phyloP scores from a whole-genome alignment of 148 eudicot genomes.

The Cornus florida region DNA sequence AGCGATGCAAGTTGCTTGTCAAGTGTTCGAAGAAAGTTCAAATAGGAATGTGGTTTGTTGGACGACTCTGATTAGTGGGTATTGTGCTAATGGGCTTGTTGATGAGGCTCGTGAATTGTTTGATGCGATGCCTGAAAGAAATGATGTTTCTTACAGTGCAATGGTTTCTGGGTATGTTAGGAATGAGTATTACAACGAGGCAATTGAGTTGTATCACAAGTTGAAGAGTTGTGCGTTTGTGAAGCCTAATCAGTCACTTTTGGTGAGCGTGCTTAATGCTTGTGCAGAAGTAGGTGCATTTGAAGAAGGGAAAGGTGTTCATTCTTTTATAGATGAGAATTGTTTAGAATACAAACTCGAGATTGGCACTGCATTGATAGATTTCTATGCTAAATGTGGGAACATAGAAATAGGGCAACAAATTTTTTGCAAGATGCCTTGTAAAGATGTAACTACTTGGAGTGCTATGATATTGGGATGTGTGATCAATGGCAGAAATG shows the following conservation, averaged over 20 bases:
- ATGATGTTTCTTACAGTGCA: constrained; percentile 34
- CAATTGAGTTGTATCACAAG: constrained; percentile 23
- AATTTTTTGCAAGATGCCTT: constrained; percentile 19
- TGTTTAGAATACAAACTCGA: constrained; percentile 22
- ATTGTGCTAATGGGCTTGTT: constrained; percentile 25
- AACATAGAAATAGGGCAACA: constrained; percentile 14
- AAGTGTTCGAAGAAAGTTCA: constrained; percentile 27
- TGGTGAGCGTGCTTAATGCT: constrained; percentile 25
- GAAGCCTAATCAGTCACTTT: constrained; percentile 24
- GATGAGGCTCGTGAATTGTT: constrained; percentile 27
- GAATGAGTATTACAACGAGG: constrained; percentile 29
- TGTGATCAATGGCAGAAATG: constrained; percentile 31
- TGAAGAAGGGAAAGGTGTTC: constrained; percentile 30
- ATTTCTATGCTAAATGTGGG: constrained; percentile 36
- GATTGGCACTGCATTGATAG: constrained; percentile 29
- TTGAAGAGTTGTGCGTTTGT: constrained; percentile 20
- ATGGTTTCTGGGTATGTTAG: constrained; percentile 34
- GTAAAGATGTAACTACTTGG: constrained; percentile 35
- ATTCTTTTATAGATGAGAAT: constrained; percentile 16
- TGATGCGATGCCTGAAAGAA: constrained; percentile 27
- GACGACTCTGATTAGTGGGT: constrained; percentile 33
- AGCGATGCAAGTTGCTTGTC: constrained; percentile 7
- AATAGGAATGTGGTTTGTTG: constrained; percentile 34
- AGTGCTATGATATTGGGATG: constrained; percentile 36
- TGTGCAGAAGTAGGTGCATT: constrained; percentile 31